Conservation (phyloP, 2,329 filamentous ascomycete genomes). For the Onygena corvina region DNA sequence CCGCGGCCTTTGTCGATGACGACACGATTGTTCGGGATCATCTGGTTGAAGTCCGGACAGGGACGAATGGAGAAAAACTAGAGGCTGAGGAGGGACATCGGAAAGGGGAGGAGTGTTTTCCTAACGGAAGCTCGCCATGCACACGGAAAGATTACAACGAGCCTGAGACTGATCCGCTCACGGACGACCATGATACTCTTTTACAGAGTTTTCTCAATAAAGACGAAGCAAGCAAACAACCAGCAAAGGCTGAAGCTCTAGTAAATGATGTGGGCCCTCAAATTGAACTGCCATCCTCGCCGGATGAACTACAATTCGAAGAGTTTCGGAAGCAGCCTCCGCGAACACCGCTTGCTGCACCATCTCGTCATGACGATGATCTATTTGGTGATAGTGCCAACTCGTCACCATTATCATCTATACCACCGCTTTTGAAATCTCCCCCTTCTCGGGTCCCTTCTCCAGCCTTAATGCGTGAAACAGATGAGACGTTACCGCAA, state of each 20-base stretch:
- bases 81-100: background rate
- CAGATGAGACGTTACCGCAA: background rate
- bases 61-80: background rate
- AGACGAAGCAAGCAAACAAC: background rate
- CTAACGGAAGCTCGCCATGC: background rate
- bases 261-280: background rate
- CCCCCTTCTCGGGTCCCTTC: background rate
- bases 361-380: background rate
- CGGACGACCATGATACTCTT: background rate
- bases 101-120: background rate
- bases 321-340: slow-evolving; percentile 11
- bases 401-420: slow-evolving; percentile 29
- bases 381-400: slow-evolving; percentile 15
- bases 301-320: slow-evolving; percentile 28
- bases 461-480: background rate
- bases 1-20: background rate
- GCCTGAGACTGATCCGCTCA: background rate
- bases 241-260: background rate
- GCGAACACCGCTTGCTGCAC: slow-evolving; percentile 7
- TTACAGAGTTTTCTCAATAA: background rate
- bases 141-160: background rate
- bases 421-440: slow-evolving; percentile 18
- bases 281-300: slow-evolving; percentile 21
- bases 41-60: background rate
- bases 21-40: background rate